Base-by-base conservation (phyloP, 2,329 filamentous ascomycete species). In the Xylaria sp. region DNA sequence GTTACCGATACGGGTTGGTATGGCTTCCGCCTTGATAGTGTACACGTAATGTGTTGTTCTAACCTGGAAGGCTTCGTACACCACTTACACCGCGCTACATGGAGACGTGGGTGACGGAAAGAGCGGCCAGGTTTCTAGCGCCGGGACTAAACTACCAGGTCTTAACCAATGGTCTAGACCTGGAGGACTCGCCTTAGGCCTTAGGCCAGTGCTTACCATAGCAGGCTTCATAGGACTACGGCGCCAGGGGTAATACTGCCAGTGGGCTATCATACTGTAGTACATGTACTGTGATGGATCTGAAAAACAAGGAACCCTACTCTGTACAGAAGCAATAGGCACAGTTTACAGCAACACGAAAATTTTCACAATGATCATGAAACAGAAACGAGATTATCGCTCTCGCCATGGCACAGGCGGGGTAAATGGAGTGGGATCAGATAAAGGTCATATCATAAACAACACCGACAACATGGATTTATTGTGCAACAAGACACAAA, bases 331-430 rank as follows among this genome's bases (percentile, higher is more conserved):
- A 37, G 34, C 34, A 37, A 37, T n/a, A 37, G 37, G 25, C 18
- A 31, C 54, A 57, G 54, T 23, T 37, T 23, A 13, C 13, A 50
- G 18, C 51, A 58, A 34, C 15, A 48, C 28, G 25, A 51, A 58
- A 51, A 51, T 25, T 20, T 41, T 39, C 34, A 37, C 13, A 65
- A 58, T 52, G 15, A 23, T 28, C 23, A 23, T 60, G 62, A 65
- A 60, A 50, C 60, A 20, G 37, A 41, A 61, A 59, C 56, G 56
- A 65, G 56, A 65, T 65, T 57, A 61, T 34, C 46, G 20, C 55
- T 34, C 46, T 57, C n/a, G 23, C 20, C 7, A 39, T 60, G 39
- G 48, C 28, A 46, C 41, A 46, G 41, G 18, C 28, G 28, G 13
- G 12, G 39, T 28, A 44, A 37, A 28, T 46, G n/a, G 34, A 48